Evolutionary conservation across 2,329 filamentous ascomycete species (phyloP), one percentile per base, ranked within the genome.

Genomic region (Penicillium concentricum): DNA sequence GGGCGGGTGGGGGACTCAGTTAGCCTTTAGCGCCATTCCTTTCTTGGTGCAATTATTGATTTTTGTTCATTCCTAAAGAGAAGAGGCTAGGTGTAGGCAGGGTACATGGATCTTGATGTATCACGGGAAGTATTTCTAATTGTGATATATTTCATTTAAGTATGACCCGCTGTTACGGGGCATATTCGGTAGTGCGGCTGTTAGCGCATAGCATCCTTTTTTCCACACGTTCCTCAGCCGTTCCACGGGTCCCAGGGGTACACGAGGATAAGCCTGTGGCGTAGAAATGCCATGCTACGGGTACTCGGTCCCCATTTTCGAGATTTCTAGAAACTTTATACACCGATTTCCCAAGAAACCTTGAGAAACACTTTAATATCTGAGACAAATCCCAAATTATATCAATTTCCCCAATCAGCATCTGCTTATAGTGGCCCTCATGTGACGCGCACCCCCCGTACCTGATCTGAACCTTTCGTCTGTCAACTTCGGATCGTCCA

Each of bases 191-290:
- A 56, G 47, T 56, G 47, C 34, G 26, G 41, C 32, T 46, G 30
- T 38, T 56, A 56, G 47, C 47, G 53, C 47, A 51, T 26, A 32
- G 34, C 34, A 51, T 41, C 32, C 24, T 45, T 45, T 45, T 55
- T 56, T 56, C 53, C 39, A 55, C 53, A 51, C 39, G 47, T 56
- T 54, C 51, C 44, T 49, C 37, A 24, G 32, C 53, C 53, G 53
- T 56, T 56, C 47, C 53, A 56, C 41, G 41, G 47, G 47, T 28
- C 47, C 53, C 34, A 32, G 53, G 53, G 48, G 41, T 32, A 42
- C 53, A 56, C 53, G 53, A 56, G 53, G 53, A 44, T 44, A 51
- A 44, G 47, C 53, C 34, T 56, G 53, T 55, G 53, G 53, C 53
- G 53, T 15, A 51, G 15, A 54, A 42, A 24, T 18, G 44, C 32